Evolutionary conservation across 768 basidiomycete species (phyloP), one percentile per base, ranked within the genome.

Genomic region (Boletus vinaceobasis): DNA sequence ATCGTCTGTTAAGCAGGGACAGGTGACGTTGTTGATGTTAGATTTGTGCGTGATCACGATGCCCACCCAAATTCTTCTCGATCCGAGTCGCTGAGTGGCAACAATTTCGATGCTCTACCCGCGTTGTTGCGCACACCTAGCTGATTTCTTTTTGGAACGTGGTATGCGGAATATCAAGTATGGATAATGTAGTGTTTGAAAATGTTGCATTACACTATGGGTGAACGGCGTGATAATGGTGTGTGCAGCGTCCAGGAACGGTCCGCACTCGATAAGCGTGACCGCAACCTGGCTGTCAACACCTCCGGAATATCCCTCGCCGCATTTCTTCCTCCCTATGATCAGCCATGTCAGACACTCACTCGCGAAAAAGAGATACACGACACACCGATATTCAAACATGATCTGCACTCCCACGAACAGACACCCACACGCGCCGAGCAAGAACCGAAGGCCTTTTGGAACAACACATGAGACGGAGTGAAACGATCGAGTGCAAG

Each of bases 321-420:
- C 90, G 72, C 65, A 77, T 76, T 66, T 92, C 90, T 66, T 90
- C 88, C 68, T 89, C 88, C 48, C 90, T 87, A 32, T 45, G 1
- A 55, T 31, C 56, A 40, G 10, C 17, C 40, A n/a, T 52, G 43
- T 49, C 39, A 55, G 52, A 52, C 38, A 23, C 19, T 26, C 52
- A 23, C n/a, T 36, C 45, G 27, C 43, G 13, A 4, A 13, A 35
- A 35, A 52, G 35, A 21, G 4, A 31, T 37, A 37, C 49, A 21
- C 26, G 52, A 75, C 86, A 19, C 59, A 88, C 91, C 92, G 76
- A 71, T 98, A 98, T 65, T 98, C 96, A 56, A 98, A 93, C 96
- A 98, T 97, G 43, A 96, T 67, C 65, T 98, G 96, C 2, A 83
- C 85, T 3, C 80, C 91, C 21, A 92, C 78, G 64, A 95, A 98